These are phyloP conservation scores for Globisporangium cederbergense DNA, from an alignment of 352 stramenopile genomes.

Conservation along the genomic window DNA sequence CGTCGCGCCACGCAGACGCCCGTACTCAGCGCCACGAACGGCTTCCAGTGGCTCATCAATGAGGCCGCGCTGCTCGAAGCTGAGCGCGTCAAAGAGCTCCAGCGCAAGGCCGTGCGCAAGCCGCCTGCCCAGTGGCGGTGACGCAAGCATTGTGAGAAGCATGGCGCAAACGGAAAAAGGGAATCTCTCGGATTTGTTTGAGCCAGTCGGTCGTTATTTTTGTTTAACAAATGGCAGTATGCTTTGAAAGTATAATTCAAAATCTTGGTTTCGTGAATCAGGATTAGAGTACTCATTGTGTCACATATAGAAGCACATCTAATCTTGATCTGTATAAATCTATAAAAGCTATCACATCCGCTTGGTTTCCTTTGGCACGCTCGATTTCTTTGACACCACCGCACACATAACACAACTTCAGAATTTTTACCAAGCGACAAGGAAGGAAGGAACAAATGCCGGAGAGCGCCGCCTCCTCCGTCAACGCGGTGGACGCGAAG, in stretches of 20 bases:
- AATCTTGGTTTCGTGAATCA: too few relatives aligned
- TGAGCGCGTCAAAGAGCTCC: constrained; percentile 38
- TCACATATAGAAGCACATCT: too few relatives aligned
- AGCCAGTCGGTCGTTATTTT: too few relatives aligned
- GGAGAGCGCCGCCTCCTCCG: not conserved
- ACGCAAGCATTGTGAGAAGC: not conserved
- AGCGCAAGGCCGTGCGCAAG: constrained; percentile 47
- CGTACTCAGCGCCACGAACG: constrained; percentile 50
- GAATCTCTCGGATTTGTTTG: too few relatives aligned
- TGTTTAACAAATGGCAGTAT: too few relatives aligned
- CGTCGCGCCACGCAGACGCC: constrained; percentile 36
- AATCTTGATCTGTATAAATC: too few relatives aligned
- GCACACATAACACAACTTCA: not conserved
- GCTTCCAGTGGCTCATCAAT: constrained; percentile 74
- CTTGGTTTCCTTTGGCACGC: too few relatives aligned
- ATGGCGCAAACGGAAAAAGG: too few relatives aligned
- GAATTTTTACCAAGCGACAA: not conserved
- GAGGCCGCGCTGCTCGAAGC: constrained; percentile 52
- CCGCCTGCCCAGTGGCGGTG: constrained; percentile 37
- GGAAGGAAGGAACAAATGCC: not conserved
- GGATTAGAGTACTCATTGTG: too few relatives aligned
- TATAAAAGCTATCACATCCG: too few relatives aligned
- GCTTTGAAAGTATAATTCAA: too few relatives aligned
- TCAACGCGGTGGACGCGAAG: not conserved
- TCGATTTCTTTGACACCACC: too few relatives aligned